Evolutionary conservation across 768 basidiomycete genomes (phyloP).

Genomic region (Pleurotus djamor): DNA sequence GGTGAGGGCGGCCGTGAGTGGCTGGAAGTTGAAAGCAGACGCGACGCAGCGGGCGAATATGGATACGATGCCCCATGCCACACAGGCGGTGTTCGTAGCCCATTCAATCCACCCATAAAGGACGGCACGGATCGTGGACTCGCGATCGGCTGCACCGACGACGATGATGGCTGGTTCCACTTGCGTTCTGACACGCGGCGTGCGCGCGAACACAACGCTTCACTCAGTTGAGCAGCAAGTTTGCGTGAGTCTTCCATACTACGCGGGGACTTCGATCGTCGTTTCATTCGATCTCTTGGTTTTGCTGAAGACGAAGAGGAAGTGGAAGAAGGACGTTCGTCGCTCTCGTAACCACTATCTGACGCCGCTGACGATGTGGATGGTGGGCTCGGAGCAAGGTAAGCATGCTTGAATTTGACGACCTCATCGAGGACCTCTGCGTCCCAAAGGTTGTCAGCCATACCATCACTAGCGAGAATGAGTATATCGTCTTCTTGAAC

Average conservation of each 20-base stretch:
- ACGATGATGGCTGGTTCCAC: neutral
- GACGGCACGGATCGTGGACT: neutral
- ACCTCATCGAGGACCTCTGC: conserved; percentile 86
- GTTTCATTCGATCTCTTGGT: neutral
- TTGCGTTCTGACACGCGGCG: conserved; percentile 59
- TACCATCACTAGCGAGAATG: conserved; percentile 78
- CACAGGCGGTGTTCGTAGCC: neutral
- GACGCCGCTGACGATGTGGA: too few relatives aligned
- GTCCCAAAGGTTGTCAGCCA: conserved; percentile 89
- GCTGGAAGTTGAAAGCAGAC: neutral
- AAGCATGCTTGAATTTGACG: conserved; percentile 42
- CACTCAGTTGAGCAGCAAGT: conserved; percentile 69
- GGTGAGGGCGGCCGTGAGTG: neutral
- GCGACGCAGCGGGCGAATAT: neutral
- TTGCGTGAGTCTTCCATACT: conserved; percentile 33
- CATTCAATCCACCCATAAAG: neutral
- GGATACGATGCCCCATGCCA: neutral
- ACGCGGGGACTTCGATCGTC: neutral
- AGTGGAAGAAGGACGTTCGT: neutral
- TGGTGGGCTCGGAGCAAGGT: too few relatives aligned
- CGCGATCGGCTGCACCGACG: neutral
- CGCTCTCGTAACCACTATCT: neutral
- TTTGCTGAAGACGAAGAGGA: neutral
- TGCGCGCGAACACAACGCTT: conserved; percentile 81
- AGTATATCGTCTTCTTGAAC: conserved; percentile 73